phyloP scores from a whole-genome alignment of 164 flowering plant species.

The Annona cherimola region DNA sequence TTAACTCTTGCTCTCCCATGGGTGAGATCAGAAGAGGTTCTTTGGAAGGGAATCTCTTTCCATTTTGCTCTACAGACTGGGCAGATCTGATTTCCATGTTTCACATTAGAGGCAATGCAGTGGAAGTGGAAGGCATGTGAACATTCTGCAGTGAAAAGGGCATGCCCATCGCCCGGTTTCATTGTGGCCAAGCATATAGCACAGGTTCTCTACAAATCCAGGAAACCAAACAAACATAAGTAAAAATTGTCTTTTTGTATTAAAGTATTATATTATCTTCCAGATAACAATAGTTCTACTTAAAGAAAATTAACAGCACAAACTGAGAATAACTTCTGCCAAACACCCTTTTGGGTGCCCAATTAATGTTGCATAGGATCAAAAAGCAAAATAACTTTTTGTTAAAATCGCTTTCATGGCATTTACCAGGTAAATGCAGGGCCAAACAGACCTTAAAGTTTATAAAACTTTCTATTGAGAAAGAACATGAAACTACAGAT shows the following conservation, averaged over 20 bases:
- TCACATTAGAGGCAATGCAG: slow-evolving; percentile 86
- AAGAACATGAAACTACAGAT: too few species aligned
- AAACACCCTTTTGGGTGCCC: too few species aligned
- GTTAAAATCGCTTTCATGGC: too few species aligned
- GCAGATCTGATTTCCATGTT: slow-evolving; percentile 81
- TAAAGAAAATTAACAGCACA: not conserved
- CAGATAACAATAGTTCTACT: not conserved
- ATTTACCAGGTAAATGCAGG: too few species aligned
- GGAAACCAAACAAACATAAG: slow-evolving; percentile 5
- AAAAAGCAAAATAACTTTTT: too few species aligned
- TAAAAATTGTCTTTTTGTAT: not conserved
- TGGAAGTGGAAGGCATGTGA: slow-evolving; percentile 90
- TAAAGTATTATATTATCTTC: not conserved
- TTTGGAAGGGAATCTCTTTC: slow-evolving; percentile 85
- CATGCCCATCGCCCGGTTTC: slow-evolving; percentile 85
- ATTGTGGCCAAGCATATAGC: slow-evolving; percentile 77
- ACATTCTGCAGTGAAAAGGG: slow-evolving; percentile 96
- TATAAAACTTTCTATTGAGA: too few species aligned
- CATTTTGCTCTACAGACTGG: slow-evolving; percentile 95
- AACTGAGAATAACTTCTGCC: too few species aligned
- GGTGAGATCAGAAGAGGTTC: slow-evolving; percentile 28
- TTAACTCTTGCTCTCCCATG: slow-evolving; percentile 38
- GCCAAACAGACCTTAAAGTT: too few species aligned
- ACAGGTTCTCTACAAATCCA: slow-evolving; percentile 60
- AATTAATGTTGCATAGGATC: too few species aligned